Base-by-base conservation (phyloP, 345 rosid genomes). In the Adansonia digitata region DNA sequence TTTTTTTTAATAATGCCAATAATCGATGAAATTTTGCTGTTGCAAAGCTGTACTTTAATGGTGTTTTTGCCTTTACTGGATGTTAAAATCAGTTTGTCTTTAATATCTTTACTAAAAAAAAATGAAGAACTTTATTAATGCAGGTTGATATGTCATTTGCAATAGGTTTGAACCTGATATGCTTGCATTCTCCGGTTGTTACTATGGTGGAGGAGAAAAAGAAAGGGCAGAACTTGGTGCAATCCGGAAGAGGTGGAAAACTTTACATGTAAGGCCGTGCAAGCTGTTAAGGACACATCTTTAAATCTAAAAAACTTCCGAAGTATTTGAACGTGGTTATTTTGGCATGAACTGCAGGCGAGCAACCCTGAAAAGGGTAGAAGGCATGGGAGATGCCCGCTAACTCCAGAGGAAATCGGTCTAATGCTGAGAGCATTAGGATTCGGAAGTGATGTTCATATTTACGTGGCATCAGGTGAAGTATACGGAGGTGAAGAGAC, bases 181-280 rank as follows among this genome's bases (percentile, higher is more conserved):
- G 97, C 90, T 94, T 57, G 98, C 98, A 45, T 94, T 94, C 88
- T 91, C 98, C 62, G 95, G 97, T 77, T 91, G 98, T 75, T 82
- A 94, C 79, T 94, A 88, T 35, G 97, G 98, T 5, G 97, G 98
- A 60, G 96, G 98, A 75, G 89, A 90, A 37, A 86, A 86, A 79
- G 98, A 94, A 85, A 89, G 81, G 75, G 75, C 63, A 7, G 92
- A 91, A 77, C 92, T 94, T 55, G 95, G 95, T 63, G 81, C 84
- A 55, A 87, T 94, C 67, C 85, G 97, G 81, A 90, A 82, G 81
- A 89, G 98, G 80, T 94, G 97, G 97, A 92, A 87, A 86, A 85
- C 77, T 52, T 86, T 94, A 76, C 98, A 87, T 65, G 97, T 91
- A 80, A 92, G 92, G 34, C 65, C 70, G 15, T 77, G 6, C 24